Conservation (phyloP, 331 rosid genomes). For the Acacia pycnantha region DNA sequence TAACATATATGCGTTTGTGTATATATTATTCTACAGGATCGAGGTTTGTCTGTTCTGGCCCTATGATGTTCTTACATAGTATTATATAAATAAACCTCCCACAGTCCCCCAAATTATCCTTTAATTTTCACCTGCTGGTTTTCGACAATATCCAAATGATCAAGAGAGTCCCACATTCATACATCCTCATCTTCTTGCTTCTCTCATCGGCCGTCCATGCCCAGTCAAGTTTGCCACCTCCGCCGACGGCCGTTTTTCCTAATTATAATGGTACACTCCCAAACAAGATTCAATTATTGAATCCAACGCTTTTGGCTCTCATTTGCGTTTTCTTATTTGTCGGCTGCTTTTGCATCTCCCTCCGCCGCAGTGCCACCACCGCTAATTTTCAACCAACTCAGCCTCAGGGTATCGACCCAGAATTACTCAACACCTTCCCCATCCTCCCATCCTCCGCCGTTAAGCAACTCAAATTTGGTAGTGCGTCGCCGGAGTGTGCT, state of each 20-base stretch:
- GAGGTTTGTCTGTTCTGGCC: neutral
- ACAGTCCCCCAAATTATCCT: neutral
- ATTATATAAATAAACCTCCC: neutral
- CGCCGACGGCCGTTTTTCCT: neutral
- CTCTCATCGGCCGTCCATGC: neutral
- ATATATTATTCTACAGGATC: neutral
- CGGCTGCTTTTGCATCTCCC: neutral
- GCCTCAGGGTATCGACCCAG: slow-evolving; percentile 36
- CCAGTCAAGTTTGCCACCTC: neutral
- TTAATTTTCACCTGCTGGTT: neutral
- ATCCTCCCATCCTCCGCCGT: slow-evolving; percentile 33
- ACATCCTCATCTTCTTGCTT: neutral
- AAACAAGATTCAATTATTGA: neutral
- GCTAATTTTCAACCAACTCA: neutral
- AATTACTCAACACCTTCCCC: slow-evolving; percentile 41
- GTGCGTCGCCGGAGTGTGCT: slow-evolving; percentile 41
- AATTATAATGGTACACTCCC: neutral
- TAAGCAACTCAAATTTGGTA: slow-evolving; percentile 32
- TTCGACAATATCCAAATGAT: neutral
- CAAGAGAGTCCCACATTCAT: neutral
- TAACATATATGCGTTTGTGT: too few relatives aligned
- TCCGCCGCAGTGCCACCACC: neutral
- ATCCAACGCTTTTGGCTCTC: neutral
- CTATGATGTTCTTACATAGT: neutral
- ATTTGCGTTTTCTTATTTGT: neutral